Evolutionary conservation across 169 alveolate genomes (phyloP).

Genomic region (Plasmodium ovale): DNA sequence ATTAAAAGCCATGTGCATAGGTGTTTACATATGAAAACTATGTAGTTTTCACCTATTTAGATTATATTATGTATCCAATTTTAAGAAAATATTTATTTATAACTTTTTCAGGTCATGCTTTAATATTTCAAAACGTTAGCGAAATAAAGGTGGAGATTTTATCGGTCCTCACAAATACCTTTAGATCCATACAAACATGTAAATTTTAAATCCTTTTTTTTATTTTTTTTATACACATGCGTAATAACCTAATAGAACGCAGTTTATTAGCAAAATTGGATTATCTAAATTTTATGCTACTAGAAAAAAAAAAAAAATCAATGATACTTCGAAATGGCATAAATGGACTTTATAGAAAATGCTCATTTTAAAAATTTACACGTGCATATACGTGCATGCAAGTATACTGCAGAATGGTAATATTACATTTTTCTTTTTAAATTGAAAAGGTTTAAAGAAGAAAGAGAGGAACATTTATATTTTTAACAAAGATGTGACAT

Average conservation of each 20-base stretch:
- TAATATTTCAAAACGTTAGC: conserved; percentile 55
- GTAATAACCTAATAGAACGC: background rate
- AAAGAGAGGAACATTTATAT: conserved; percentile 61
- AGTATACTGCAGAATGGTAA: background rate
- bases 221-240: background rate
- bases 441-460: conserved; percentile 53
- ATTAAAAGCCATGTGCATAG: conserved; percentile 12
- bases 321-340: background rate
- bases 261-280: background rate
- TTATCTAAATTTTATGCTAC: no score
- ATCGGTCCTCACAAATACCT: conserved; percentile 63
- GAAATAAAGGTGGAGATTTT: conserved; percentile 41
- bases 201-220: background rate
- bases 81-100: background rate
- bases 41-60: background rate
- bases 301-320: no score
- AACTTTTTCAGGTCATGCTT: conserved; percentile 53
- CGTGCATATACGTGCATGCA: background rate
- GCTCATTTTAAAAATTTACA: background rate
- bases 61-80: background rate
- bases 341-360: background rate
- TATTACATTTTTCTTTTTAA: background rate
- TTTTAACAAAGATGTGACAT: conserved; percentile 46
- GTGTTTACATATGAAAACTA: background rate
- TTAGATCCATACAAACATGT: conserved; percentile 73